Evolutionary conservation across 2,329 filamentous ascomycete genomes (phyloP), one percentile per base, ranked within the genome.

Genomic region (Dactylella cylindrospora): DNA sequence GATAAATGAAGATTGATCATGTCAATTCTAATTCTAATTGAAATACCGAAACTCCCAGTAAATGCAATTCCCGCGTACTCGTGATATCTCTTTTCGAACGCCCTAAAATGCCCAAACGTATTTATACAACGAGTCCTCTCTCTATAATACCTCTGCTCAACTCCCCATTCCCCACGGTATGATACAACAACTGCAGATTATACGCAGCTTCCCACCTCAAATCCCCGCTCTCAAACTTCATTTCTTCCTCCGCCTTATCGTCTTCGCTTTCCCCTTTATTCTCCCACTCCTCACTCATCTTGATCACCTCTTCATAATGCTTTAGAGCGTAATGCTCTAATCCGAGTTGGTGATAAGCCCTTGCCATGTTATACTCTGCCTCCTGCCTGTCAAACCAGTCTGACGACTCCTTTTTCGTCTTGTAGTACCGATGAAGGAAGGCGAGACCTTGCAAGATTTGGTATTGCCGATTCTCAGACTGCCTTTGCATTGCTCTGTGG

Each of bases 381-480:
- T 95, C 89, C 70, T 88, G 85, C 41, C 77, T 73, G 67, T 84
- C 59, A 20, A 65, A 67, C 26, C 31, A 44, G 19, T 41, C 47
- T 12, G 64, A 40, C 19, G 55, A 51, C 10, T 47, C 66, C 71
- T 60, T 75, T 20, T 86, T 78, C 20, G 81, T 70, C 2, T 82
- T 77, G 66, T 86, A 84, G 73, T 94, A 95, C 28, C 82, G 77
- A 54, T 84, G 81, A 54, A 97, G 74, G 69, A 95, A 96, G 0
- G 84, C 78, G 44, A 96, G 79, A 0, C 90, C 93, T 71, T 97
- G 90, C 66, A 88, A 78, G 33, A 96, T 83, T 32, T 90, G 81
- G 70, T 88, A 91, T 70, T 97, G 91, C 1, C 93, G 79, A 71
- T 97, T 97, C 40, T 91, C 88, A 0, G 86, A 84, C 72, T 95